Evolutionary conservation across 208 protist species (phyloP).

Genomic region (Acanthamoeba divionensis): DNA sequence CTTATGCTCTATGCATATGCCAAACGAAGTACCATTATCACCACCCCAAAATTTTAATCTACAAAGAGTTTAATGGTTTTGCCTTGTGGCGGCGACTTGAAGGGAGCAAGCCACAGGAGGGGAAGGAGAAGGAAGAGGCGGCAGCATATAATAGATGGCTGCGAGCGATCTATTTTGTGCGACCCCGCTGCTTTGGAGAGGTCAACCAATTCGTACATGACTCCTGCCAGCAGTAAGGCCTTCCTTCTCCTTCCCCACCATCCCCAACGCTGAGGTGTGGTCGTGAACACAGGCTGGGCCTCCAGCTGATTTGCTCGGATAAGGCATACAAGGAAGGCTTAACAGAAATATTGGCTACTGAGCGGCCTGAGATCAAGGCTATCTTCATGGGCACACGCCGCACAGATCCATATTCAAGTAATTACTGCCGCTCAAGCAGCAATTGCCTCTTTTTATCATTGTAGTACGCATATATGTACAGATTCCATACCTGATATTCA

Average conservation of each 20-base stretch:
- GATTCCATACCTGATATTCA: no score
- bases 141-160: neutral
- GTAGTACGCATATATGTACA: neutral
- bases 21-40: neutral
- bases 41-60: no score
- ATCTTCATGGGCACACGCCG: conserved; percentile 61
- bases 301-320: neutral
- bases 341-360: neutral
- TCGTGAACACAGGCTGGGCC: neutral
- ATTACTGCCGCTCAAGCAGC: neutral
- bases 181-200: neutral
- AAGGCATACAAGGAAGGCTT: conserved; percentile 3
- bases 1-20: conserved; percentile 33
- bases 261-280: neutral
- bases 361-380: conserved; percentile 29
- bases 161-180: neutral
- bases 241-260: neutral
- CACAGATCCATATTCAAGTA: conserved; percentile 62
- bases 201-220: conserved; percentile 2
- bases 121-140: neutral
- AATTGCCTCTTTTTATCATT: neutral
- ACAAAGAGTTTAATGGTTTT: no score
- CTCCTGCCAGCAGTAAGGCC: neutral
- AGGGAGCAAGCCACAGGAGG: neutral
- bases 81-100: no score